phyloP scores from a whole-genome alignment of 2,329 filamentous ascomycete species.

The Diplocarpon mali region DNA sequence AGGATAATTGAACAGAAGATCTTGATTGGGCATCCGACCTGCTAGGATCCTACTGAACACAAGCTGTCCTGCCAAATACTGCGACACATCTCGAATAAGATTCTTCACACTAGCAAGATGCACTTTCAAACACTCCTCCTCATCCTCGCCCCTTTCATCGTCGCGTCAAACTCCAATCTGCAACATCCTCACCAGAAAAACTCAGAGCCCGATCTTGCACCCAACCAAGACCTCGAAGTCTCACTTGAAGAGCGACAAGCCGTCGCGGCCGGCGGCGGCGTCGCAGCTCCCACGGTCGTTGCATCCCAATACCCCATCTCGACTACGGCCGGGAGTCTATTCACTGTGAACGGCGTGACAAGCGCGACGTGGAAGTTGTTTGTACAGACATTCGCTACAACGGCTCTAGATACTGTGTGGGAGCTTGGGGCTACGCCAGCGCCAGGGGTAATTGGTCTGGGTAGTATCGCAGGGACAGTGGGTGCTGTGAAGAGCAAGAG shows the following conservation, averaged over 20 bases:
- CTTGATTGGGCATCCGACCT: no score
- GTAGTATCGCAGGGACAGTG: conserved; percentile 16
- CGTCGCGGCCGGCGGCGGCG: conserved; percentile 9
- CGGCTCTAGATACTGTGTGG: conserved; percentile 22
- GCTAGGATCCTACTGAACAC: no score
- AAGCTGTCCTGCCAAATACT: no score
- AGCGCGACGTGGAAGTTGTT: conserved; percentile 13
- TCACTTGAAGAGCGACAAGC: conserved; percentile 2
- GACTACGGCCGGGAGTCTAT: conserved; percentile 11
- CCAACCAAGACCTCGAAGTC: neutral
- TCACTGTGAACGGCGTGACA: conserved; percentile 13
- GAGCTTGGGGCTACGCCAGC: conserved; percentile 18
- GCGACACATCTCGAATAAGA: neutral
- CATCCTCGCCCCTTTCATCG: neutral
- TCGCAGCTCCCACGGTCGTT: conserved; percentile 3
- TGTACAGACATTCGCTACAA: conserved; percentile 24
- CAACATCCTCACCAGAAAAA: neutral
- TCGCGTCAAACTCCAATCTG: neutral
- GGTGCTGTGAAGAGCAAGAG: conserved; percentile 8
- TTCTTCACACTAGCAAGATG: neutral
- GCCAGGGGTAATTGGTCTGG: conserved; percentile 21
- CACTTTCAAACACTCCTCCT: neutral
- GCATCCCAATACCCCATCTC: conserved; percentile 15
- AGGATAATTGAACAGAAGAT: no score
- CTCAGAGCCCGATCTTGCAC: neutral